phyloP scores from a whole-genome alignment of 371 early-diverging fungal species.

The Apophysomyces variabilis region DNA sequence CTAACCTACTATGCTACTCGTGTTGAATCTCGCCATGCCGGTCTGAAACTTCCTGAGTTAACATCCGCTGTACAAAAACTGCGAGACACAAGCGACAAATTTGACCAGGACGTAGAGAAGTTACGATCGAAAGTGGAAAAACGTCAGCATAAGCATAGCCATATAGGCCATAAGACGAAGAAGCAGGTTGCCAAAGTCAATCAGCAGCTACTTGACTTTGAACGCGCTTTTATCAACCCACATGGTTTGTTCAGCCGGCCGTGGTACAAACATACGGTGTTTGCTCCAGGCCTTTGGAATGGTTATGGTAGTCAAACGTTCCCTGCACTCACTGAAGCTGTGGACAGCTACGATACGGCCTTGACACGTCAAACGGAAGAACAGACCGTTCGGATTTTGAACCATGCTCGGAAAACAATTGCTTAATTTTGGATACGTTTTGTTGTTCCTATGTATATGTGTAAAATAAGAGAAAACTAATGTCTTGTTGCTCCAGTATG shows the following conservation, averaged over 20 bases:
- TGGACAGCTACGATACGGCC: constrained; percentile 33
- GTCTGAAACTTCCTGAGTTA: constrained; percentile 14
- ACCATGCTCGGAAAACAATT: constrained; percentile 11
- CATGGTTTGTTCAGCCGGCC: constrained; percentile 54
- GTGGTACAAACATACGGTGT: constrained; percentile 61
- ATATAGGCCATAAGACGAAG: constrained; percentile 13
- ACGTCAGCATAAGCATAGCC: not conserved
- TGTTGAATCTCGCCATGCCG: constrained; percentile 14
- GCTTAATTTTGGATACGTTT: not conserved
- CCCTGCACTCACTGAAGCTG: constrained; percentile 46
- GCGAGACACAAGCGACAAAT: constrained; percentile 12
- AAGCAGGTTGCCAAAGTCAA: constrained; percentile 35
- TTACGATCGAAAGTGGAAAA: constrained; percentile 5
- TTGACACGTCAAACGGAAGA: constrained; percentile 28
- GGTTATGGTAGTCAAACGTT: constrained; percentile 45
- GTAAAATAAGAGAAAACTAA: too few relatives aligned
- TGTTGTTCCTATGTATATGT: too few relatives aligned
- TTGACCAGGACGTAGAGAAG: constrained; percentile 20
- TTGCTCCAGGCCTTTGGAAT: constrained; percentile 52
- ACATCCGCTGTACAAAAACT: constrained; percentile 15
- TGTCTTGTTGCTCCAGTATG: too few relatives aligned
- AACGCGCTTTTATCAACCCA: constrained; percentile 52
- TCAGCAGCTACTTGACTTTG: constrained; percentile 45
- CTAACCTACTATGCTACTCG: constrained; percentile 16
- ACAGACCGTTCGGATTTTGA: constrained; percentile 22